Base-by-base conservation (phyloP, 768 basidiomycete species). In the Amanita exitialis region DNA sequence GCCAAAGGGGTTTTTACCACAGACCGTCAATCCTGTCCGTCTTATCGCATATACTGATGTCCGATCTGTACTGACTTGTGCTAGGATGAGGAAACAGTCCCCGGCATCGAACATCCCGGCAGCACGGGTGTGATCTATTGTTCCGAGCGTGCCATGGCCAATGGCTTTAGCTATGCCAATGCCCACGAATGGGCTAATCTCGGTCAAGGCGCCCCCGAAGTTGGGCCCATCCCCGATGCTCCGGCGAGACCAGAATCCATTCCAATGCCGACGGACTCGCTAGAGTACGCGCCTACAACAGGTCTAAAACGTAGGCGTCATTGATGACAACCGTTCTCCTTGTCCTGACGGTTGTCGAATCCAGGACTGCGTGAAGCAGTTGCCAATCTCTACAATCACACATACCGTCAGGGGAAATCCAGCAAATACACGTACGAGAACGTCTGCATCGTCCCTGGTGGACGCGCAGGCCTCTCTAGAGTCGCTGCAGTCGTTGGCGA, bases 391-490 rank as follows among this genome's bases (percentile, higher is more conserved):
- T 97, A 97, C 72, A 97, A 97, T 62, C 70, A 77, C 45, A 87
- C 85, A 2, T 95, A 95, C 64, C 80, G 94, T 30, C 66, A 86
- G 57, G 88, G 80, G 43, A 94, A 87, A 67, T 53, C 65, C 6
- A 90, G 86, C 57, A 76, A 94, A 57, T 97, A 96, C 64, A 93
- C 90, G 1, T 86, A 74, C 57, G 91, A 94, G 67, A 97, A 97
- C 60, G 85, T 90, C 10, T 92, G 89, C 60, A 95, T 97, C 58
- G 93, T 96, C 0, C 94, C 94, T 10, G 94, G 94, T 39, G 94
- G 94, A 13, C 83, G 91, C 49, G 75, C 93, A 2, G 93, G 93
- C 9, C 75, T 97, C 55, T 88, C 90, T 25, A 83, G 94, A 53
- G 77, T 97, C 20, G 92, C 93, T 12, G 89, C 94, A 13, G 93